A percentile compares a stretch with the other conserved stretches of the same genome.
These are phyloP conservation scores for Neofusicoccum cordaticola DNA, from an alignment of 2,329 filamentous ascomycete genomes.

Conservation along the genomic window DNA sequence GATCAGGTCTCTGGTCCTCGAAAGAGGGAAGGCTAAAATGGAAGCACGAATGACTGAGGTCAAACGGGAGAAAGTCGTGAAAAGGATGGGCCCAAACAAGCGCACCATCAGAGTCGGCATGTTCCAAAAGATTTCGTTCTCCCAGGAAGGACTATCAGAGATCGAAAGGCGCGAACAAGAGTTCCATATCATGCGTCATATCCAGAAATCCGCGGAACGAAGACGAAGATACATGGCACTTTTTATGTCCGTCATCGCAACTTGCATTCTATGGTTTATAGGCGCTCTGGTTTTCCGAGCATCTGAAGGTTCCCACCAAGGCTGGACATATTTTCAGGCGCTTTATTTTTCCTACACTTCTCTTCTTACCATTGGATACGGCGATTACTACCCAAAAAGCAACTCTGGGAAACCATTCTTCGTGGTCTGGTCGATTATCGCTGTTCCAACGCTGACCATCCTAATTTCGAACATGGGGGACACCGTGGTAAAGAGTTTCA, in stretches of 20 bases:
- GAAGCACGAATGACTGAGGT: slow-evolving; percentile 50
- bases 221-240: slow-evolving; percentile 42
- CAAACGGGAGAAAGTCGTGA: slow-evolving; percentile 43
- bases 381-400: slow-evolving; percentile 46
- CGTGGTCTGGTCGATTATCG: slow-evolving; percentile 56
- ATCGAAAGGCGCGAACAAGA: slow-evolving; percentile 47
- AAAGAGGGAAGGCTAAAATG: slow-evolving; percentile 52
- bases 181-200: slow-evolving; percentile 43
- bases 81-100: slow-evolving; percentile 37
- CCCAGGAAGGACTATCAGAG: slow-evolving; percentile 38
- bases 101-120: slow-evolving; percentile 43
- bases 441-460: slow-evolving; percentile 54
- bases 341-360: slow-evolving; percentile 55
- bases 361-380: slow-evolving; percentile 56
- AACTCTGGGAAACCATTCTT: slow-evolving; percentile 56
- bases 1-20: slow-evolving; percentile 50
- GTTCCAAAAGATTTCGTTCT: slow-evolving; percentile 41
- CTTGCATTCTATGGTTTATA: slow-evolving; percentile 43
- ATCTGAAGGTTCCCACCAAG: slow-evolving; percentile 42
- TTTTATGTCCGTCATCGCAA: slow-evolving; percentile 37
- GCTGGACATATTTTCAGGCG: slow-evolving; percentile 52
- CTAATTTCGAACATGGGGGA: slow-evolving; percentile 55
- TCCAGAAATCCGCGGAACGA: slow-evolving; percentile 36
- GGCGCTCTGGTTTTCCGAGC: slow-evolving; percentile 51
- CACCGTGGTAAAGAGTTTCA: slow-evolving; percentile 54